Percentiles rank a stretch among this genome's conserved stretches.
Conservation (phyloP, 257 asterid genomes). For the Anisodus acutangulus region DNA sequence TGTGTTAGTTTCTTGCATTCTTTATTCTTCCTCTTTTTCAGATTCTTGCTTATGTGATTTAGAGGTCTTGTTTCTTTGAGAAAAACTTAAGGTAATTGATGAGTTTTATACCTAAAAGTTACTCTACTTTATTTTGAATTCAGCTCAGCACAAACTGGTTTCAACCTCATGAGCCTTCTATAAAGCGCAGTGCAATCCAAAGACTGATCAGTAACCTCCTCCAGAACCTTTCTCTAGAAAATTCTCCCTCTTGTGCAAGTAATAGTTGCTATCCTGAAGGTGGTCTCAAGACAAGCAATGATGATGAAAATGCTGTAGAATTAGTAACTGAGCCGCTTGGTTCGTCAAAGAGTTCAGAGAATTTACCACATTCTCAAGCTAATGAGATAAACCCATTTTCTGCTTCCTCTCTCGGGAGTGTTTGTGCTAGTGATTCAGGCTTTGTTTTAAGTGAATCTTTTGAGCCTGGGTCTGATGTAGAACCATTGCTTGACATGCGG, state of each 20-base stretch:
- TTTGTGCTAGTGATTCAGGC: conserved; percentile 52
- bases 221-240: conserved; percentile 50
- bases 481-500: conserved; percentile 47
- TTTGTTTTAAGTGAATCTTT: conserved; percentile 53
- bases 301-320: conserved; percentile 47
- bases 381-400: conserved; percentile 67
- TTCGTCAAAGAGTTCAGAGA: conserved; percentile 45
- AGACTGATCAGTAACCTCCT: conserved; percentile 68
- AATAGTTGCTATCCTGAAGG: conserved; percentile 42
- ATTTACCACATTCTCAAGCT: conserved; percentile 43
- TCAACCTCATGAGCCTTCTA: conserved; percentile 76
- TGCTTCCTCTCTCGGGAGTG: conserved; percentile 46
- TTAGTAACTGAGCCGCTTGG: conserved; percentile 37
- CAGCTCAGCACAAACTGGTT: conserved; percentile 86
- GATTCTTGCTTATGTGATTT: conserved; percentile 13
- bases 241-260: conserved; percentile 49
- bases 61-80: conserved; percentile 7
- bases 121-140: conserved; percentile 27
- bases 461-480: conserved; percentile 49
- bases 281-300: conserved; percentile 37
- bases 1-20: neutral
- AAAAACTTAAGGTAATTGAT: neutral
- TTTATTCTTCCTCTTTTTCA: neutral
- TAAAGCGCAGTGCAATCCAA: conserved; percentile 71
- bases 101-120: conserved; percentile 32